Evolutionary conservation across 306 rosid species (phyloP).

Genomic region (Fragaria nilgerrensis): DNA sequence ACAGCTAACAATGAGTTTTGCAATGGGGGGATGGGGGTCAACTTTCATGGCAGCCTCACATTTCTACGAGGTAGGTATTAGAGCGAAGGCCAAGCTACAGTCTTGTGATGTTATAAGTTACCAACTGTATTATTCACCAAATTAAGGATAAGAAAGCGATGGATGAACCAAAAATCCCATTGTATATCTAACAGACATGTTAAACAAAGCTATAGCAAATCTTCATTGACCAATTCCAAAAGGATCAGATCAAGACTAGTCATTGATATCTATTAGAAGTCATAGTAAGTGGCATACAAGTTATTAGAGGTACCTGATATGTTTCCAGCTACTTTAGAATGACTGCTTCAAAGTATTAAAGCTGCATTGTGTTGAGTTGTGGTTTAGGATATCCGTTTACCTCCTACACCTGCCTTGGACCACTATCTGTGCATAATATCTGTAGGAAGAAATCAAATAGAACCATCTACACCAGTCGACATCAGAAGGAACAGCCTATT

Average conservation of each 20-base stretch:
- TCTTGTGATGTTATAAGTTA: constrained; percentile 7
- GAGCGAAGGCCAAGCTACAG: neutral
- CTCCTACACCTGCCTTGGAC: neutral
- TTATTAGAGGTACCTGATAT: neutral
- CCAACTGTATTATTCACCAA: constrained; percentile 18
- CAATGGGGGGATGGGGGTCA: neutral
- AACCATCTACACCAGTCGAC: neutral
- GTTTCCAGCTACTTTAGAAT: neutral
- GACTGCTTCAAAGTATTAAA: constrained; percentile 11
- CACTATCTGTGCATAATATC: neutral
- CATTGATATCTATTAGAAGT: neutral
- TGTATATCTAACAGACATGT: neutral
- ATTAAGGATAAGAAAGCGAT: constrained; percentile 17
- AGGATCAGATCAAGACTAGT: neutral
- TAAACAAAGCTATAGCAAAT: constrained; percentile 2
- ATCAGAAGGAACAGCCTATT: neutral
- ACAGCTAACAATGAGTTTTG: constrained; percentile 8
- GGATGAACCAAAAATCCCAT: neutral
- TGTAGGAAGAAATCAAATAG: neutral
- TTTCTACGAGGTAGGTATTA: constrained; percentile 7
- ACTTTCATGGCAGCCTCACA: constrained; percentile 16
- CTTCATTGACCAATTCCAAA: neutral
- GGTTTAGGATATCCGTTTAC: neutral
- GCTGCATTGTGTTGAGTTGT: neutral
- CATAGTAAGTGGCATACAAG: neutral